phyloP scores from a whole-genome alignment of 768 basidiomycete genomes.

The Lentinus tigrinus region DNA sequence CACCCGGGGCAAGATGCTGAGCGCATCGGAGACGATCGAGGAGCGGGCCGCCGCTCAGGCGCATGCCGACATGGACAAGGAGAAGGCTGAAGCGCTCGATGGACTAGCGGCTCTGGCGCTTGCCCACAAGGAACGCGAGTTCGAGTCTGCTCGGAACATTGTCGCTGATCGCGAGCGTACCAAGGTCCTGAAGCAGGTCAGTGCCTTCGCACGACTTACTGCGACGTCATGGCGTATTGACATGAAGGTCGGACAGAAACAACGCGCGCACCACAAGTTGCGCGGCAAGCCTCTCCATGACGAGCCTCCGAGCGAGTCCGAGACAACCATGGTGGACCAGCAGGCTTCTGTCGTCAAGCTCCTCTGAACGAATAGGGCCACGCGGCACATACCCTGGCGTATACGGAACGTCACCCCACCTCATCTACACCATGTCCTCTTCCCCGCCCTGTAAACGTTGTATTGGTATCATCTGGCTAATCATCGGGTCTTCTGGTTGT shows the following conservation, averaged over 20 bases:
- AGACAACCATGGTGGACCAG: slow-evolving; percentile 15
- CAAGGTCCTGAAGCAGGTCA: slow-evolving; percentile 16
- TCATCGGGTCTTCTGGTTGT: no score
- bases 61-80: background rate
- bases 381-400: background rate
- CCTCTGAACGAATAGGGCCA: background rate
- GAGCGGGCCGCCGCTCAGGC: slow-evolving; percentile 4
- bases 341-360: background rate
- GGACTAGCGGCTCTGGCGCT: slow-evolving; percentile 14
- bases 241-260: slow-evolving; percentile 4
- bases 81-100: slow-evolving; percentile 11
- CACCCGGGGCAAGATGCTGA: slow-evolving; percentile 8
- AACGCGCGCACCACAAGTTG: slow-evolving; percentile 7
- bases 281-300: slow-evolving; percentile 2
- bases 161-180: slow-evolving; percentile 11
- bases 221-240: slow-evolving; percentile 5
- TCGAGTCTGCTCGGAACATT: slow-evolving; percentile 18
- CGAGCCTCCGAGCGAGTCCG: slow-evolving; percentile 13
- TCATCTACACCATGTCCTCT: background rate
- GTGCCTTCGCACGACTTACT: background rate
- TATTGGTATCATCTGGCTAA: no score
- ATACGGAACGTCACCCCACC: background rate
- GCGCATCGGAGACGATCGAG: slow-evolving; percentile 5
- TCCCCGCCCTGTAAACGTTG: background rate
- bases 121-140: slow-evolving; percentile 24